Base-by-base conservation (phyloP, 202 grass and related monocot genomes). In the Setaria italica region DNA sequence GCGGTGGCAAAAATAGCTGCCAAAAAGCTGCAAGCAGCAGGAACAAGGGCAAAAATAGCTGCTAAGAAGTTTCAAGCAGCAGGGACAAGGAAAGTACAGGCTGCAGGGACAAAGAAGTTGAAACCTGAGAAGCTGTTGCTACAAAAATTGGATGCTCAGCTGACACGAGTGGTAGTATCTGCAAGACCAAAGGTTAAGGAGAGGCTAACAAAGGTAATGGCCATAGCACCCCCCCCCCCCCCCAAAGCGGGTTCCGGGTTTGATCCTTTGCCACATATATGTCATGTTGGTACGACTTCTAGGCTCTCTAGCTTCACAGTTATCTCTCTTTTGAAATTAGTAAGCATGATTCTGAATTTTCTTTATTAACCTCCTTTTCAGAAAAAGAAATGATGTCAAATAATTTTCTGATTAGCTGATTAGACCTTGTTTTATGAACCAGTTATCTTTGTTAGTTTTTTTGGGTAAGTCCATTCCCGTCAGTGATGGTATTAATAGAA, bases 121-220 rank as follows among this genome's bases (percentile, higher is more conserved):
- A 78, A 67, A 85, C 53, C 68, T 75, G 62, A 80, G 72, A 90
- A 85, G n/a, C 45, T 78, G 41, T 46, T 81, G 48, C 57, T 58
- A 47, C 77, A 67, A 82, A 84, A 89, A 64, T 12, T 78, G 25
- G 78, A 83, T 62, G 50, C 46, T 84, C 59, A 74, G 58, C 69
- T 17, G 15, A 82, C 53, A 54, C 51, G 59, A 53, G 48, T 81
- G 70, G 43, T 82, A 17, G 59, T 88, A 71, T 82, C 83, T 59
- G 78, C 86, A 79, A 84, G 85, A 66, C 58, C 84, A 76, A 94
- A 91, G 86, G 85, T 94, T 29, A 97, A 90, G 64, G 84, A 92
- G 80, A 87, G 88, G 72, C 76, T 97, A 7, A 86, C 90, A 62
- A 97, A 94, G 95, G 95, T 97, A 89, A 88, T 87, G n/a, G 3